Evolutionary conservation across 2,329 filamentous ascomycete genomes (phyloP).

Genomic region (Exophiala calicioides): DNA sequence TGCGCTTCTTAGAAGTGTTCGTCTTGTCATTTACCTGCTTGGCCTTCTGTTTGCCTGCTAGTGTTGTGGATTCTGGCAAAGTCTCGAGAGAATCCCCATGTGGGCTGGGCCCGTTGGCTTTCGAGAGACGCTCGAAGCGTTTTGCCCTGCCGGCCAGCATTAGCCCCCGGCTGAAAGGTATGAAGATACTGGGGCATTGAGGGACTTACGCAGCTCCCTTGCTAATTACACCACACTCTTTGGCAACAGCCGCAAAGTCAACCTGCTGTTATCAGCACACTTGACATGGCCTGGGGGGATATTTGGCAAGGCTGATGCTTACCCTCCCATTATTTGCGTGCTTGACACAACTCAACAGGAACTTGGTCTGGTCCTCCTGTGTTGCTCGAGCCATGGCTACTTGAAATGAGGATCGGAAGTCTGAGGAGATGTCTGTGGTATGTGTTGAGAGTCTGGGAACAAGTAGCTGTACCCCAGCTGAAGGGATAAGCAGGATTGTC

Average conservation of each 20-base stretch:
- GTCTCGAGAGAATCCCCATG: slow-evolving; percentile 14
- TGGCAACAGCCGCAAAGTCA: slow-evolving; percentile 65
- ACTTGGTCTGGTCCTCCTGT: slow-evolving; percentile 62
- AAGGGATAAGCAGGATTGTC: neutral
- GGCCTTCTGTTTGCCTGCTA: slow-evolving; percentile 9
- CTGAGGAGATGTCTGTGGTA: neutral
- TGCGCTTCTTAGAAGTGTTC: slow-evolving; percentile 13
- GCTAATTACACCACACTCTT: slow-evolving; percentile 62
- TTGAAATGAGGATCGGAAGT: neutral
- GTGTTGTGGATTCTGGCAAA: slow-evolving; percentile 1
- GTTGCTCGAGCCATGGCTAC: slow-evolving; percentile 50
- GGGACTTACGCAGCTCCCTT: slow-evolving; percentile 69
- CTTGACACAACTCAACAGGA: slow-evolving; percentile 67
- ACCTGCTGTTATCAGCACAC: slow-evolving; percentile 50
- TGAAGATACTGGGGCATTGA: too few relatives aligned
- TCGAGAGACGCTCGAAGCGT: slow-evolving; percentile 67
- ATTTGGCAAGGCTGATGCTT: slow-evolving; percentile 27
- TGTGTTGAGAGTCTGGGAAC: too few relatives aligned
- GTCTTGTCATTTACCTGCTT: slow-evolving; percentile 1
- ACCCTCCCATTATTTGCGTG: slow-evolving; percentile 63
- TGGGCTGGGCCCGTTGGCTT: slow-evolving; percentile 54
- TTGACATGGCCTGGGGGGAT: too few relatives aligned
- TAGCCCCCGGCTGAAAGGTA: neutral
- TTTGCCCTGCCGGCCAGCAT: slow-evolving; percentile 56
- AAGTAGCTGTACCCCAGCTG: neutral